A percentile compares a stretch with the other conserved stretches of the same genome.
These are phyloP conservation scores for Friedmanniomyces simplex DNA, from an alignment of 495 filamentous ascomycete species.

Conservation along the genomic window DNA sequence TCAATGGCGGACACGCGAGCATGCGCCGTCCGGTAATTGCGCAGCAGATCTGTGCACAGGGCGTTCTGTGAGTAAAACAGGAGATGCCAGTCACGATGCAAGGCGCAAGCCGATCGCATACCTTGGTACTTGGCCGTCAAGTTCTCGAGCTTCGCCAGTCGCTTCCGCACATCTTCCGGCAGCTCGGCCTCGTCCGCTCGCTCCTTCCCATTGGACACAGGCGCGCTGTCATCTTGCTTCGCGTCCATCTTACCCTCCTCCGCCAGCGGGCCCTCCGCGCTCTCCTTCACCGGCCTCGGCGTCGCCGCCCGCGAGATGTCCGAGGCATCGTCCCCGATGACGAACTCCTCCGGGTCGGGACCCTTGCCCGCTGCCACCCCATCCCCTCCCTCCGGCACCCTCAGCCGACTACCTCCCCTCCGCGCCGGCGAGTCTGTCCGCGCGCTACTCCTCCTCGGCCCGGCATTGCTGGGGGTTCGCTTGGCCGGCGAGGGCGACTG, in stretches of 20 bases:
- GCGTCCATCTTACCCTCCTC: not conserved
- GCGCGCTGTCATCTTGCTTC: not conserved
- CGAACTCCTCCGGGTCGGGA: constrained; percentile 73
- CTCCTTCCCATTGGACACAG: constrained; percentile 17
- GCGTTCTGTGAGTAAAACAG: constrained; percentile 9
- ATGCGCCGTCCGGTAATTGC: constrained; percentile 85
- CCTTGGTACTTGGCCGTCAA: constrained; percentile 79
- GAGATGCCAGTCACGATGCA: constrained; percentile 3
- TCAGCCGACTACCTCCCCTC: constrained; percentile 32
- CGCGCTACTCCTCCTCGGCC: constrained; percentile 40
- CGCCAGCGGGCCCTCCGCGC: not conserved
- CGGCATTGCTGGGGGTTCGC: constrained; percentile 32
- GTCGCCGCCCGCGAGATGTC: constrained; percentile 41
- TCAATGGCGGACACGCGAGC: constrained; percentile 75
- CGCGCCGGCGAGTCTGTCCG: constrained; percentile 17
- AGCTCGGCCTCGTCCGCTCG: constrained; percentile 44
- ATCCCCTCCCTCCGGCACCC: constrained; percentile 39
- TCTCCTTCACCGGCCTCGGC: constrained; percentile 36
- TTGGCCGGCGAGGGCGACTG: constrained; percentile 37
- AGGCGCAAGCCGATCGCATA: constrained; percentile 30
- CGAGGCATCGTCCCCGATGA: constrained; percentile 57
- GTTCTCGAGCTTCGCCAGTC: constrained; percentile 68
- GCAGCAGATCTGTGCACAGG: constrained; percentile 60
- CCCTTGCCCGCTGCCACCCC: constrained; percentile 40
- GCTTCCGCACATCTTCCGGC: constrained; percentile 59